These are phyloP conservation scores for Taphrina populina DNA, from an alignment of 1,139 yeast genomes.

Conservation along the genomic window DNA sequence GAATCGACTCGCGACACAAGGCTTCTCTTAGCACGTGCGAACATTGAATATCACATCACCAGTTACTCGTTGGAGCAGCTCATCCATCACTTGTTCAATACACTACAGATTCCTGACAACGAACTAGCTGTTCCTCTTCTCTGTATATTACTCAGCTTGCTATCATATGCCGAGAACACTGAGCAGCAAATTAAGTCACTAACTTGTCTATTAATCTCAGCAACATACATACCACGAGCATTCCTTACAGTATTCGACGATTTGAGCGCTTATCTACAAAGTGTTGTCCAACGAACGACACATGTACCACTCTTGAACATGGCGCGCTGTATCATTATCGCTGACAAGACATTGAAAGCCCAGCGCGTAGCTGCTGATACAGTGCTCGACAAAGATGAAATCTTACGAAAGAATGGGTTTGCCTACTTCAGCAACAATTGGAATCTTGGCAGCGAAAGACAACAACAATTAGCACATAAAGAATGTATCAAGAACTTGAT, in stretches of 20 bases:
- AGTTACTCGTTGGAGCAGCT: background rate
- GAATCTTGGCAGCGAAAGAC: background rate
- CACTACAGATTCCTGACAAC: background rate
- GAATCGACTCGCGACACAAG: too few species aligned
- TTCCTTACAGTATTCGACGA: constrained; percentile 4
- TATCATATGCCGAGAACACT: background rate
- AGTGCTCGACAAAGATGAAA: background rate
- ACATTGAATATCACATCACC: background rate
- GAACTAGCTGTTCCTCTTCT: constrained; percentile 3
- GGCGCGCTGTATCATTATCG: constrained; percentile 1
- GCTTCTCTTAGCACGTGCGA: too few species aligned
- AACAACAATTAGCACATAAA: too few species aligned
- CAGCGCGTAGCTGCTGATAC: background rate
- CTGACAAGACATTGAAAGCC: background rate
- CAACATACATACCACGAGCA: constrained; percentile 1
- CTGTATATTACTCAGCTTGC: background rate
- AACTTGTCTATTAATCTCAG: background rate
- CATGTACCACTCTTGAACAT: constrained; percentile 6
- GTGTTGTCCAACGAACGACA: background rate
- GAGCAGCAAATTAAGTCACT: constrained; percentile 6
- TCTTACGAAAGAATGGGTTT: background rate
- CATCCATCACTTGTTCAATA: background rate
- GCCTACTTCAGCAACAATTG: constrained; percentile 6
- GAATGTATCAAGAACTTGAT: background rate
- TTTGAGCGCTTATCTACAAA: background rate